phyloP scores from a whole-genome alignment of 257 asterid species.

The Primulina huaijiensis region DNA sequence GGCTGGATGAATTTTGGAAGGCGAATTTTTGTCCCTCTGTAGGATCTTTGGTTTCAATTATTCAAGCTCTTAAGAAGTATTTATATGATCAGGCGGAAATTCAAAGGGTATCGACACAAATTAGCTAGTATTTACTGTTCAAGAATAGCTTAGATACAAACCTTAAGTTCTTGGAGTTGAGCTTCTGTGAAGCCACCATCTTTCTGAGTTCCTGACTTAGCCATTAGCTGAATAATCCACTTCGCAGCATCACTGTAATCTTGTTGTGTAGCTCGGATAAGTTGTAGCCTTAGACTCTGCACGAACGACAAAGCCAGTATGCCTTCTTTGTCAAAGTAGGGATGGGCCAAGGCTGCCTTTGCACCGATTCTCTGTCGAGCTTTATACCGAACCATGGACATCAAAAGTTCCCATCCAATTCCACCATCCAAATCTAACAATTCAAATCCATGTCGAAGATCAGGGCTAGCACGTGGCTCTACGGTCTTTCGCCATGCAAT shows the following conservation, averaged over 20 bases:
- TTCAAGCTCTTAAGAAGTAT: not conserved
- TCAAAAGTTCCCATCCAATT: slow-evolving; percentile 86
- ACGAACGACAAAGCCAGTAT: slow-evolving; percentile 74
- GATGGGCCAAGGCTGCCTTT: slow-evolving; percentile 87
- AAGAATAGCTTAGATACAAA: slow-evolving; percentile 22
- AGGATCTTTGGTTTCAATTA: not conserved
- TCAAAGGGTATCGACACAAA: not conserved
- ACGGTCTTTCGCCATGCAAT: slow-evolving; percentile 70
- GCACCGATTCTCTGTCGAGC: slow-evolving; percentile 87
- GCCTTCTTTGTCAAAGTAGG: slow-evolving; percentile 89
- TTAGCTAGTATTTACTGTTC: too few species aligned
- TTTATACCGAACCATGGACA: slow-evolving; percentile 85
- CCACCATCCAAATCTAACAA: slow-evolving; percentile 83
- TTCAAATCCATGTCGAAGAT: slow-evolving; percentile 79
- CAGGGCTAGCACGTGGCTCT: slow-evolving; percentile 78
- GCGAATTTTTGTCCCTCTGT: not conserved
- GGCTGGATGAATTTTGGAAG: not conserved
- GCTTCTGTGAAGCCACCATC: slow-evolving; percentile 98
- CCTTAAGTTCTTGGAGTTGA: slow-evolving; percentile 84
- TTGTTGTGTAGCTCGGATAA: slow-evolving; percentile 80
- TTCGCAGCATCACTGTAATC: slow-evolving; percentile 81
- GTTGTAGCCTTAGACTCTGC: slow-evolving; percentile 73
- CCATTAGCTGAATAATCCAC: slow-evolving; percentile 84
- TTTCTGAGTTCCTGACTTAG: slow-evolving; percentile 78
- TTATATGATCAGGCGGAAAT: not conserved